These are phyloP conservation scores for Penicillium griseofulvum DNA, from an alignment of 2,329 filamentous ascomycete species.

Conservation along the genomic window DNA sequence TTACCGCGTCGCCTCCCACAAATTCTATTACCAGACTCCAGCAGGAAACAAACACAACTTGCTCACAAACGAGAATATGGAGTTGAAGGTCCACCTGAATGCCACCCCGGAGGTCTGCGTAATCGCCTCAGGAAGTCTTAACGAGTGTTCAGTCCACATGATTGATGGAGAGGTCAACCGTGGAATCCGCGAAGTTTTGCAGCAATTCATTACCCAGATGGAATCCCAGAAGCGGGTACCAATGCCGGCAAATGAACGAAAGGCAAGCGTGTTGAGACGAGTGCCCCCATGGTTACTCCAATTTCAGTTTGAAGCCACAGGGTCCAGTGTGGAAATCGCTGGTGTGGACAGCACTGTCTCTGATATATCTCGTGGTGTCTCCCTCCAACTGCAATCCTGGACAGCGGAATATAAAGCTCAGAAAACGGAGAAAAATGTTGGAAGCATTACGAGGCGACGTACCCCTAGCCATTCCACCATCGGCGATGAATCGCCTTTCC, in stretches of 20 bases:
- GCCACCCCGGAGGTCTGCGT: conserved; percentile 85
- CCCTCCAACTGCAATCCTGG: conserved; percentile 83
- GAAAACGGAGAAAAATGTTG: conserved; percentile 58
- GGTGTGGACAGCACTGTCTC: conserved; percentile 84
- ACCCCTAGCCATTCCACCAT: conserved; percentile 69
- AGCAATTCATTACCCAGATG: conserved; percentile 71
- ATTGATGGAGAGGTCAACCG: conserved; percentile 89
- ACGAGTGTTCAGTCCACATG: conserved; percentile 86
- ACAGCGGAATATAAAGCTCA: conserved; percentile 85
- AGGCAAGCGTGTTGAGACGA: conserved; percentile 70
- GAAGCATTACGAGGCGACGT: conserved; percentile 60
- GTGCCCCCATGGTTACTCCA: conserved; percentile 82
- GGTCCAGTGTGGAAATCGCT: conserved; percentile 87
- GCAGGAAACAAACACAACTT: conserved; percentile 80
- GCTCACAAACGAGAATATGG: conserved; percentile 80
- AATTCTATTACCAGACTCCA: conserved; percentile 91
- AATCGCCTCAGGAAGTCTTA: conserved; percentile 71
- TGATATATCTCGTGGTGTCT: conserved; percentile 74
- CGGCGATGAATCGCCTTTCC: conserved; percentile 61
- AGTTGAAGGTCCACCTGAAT: conserved; percentile 79
- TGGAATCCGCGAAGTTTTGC: conserved; percentile 85
- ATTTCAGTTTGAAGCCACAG: conserved; percentile 78
- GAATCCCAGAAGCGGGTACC: conserved; percentile 59
- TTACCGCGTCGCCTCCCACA: conserved; percentile 78
- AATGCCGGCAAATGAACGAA: conserved; percentile 50